Evolutionary conservation across 176 grass and related monocot genomes (phyloP).

Genomic region (Raddia guianensis): DNA sequence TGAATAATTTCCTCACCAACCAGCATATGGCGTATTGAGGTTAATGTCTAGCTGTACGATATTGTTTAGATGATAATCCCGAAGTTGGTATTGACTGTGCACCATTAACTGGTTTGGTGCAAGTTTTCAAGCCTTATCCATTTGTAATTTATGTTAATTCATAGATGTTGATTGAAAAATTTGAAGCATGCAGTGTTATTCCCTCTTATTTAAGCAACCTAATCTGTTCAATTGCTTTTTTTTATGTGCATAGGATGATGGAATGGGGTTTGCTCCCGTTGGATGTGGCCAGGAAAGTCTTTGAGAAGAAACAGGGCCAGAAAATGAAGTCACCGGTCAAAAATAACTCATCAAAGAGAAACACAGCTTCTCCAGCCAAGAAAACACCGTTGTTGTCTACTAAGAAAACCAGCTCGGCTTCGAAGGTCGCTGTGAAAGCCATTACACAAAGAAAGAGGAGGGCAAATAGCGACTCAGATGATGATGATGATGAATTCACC

Average conservation of each 20-base stretch:
- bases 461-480: constrained; percentile 39
- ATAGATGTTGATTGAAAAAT: neutral
- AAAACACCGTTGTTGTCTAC: constrained; percentile 16
- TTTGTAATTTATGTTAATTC: neutral
- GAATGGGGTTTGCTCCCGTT: constrained; percentile 77
- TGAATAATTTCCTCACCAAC: neutral
- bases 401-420: constrained; percentile 31
- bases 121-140: constrained; percentile 7
- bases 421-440: constrained; percentile 36
- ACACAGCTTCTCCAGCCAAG: constrained; percentile 29
- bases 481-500: constrained; percentile 50
- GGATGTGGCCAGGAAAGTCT: constrained; percentile 53
- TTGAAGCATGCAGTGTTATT: neutral
- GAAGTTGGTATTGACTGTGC: neutral
- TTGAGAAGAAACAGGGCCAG: constrained; percentile 56
- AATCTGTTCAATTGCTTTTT: constrained; percentile 34
- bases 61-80: neutral
- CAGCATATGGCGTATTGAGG: neutral
- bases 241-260: constrained; percentile 68
- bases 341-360: constrained; percentile 38
- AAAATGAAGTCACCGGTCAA: constrained; percentile 67
- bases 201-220: constrained; percentile 19
- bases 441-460: constrained; percentile 51
- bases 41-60: neutral
- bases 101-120: neutral